Conservation (phyloP, 192 early-diverging fungal species). For the Coemansia sp. region DNA sequence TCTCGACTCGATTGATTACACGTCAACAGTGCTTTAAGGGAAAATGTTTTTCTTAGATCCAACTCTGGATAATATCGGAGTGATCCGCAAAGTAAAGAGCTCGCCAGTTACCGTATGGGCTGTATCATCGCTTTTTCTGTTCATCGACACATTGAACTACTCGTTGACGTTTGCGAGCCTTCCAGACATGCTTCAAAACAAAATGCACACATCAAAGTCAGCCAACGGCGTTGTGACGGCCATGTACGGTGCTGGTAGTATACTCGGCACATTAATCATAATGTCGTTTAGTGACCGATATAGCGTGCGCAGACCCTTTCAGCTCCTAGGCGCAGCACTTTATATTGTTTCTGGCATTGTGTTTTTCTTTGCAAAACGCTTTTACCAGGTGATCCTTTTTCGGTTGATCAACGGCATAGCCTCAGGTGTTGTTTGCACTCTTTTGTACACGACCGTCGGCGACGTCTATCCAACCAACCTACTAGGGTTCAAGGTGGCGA, state of each 20-base stretch:
- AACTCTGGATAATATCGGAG: slow-evolving; percentile 9
- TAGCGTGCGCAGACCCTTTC: slow-evolving; percentile 16
- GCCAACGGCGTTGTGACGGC: slow-evolving; percentile 40
- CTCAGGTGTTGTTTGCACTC: slow-evolving; percentile 29
- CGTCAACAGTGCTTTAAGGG: too few relatives aligned
- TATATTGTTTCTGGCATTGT: slow-evolving; percentile 29
- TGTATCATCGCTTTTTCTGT: slow-evolving; percentile 32
- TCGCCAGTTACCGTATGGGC: slow-evolving; percentile 28
- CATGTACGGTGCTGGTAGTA: slow-evolving; percentile 39
- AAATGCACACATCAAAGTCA: slow-evolving; percentile 35
- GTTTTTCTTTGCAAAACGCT: slow-evolving; percentile 30
- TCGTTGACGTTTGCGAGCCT: slow-evolving; percentile 31
- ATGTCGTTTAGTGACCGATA: slow-evolving; percentile 30
- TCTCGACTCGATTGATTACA: too few relatives aligned
- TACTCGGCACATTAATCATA: slow-evolving; percentile 14
- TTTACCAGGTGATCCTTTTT: slow-evolving; percentile 39
- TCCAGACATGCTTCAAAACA: slow-evolving; percentile 32
- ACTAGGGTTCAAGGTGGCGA: slow-evolving; percentile 42
- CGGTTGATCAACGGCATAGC: slow-evolving; percentile 39
- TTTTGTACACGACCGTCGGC: slow-evolving; percentile 41
- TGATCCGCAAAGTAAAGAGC: slow-evolving; percentile 11
- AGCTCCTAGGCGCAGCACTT: slow-evolving; percentile 17
- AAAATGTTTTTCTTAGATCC: too few relatives aligned
- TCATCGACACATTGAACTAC: slow-evolving; percentile 47
- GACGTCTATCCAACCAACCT: slow-evolving; percentile 41